Evolutionary conservation across 768 basidiomycete genomes (phyloP).

Genomic region (Rhizopogon roseolus): DNA sequence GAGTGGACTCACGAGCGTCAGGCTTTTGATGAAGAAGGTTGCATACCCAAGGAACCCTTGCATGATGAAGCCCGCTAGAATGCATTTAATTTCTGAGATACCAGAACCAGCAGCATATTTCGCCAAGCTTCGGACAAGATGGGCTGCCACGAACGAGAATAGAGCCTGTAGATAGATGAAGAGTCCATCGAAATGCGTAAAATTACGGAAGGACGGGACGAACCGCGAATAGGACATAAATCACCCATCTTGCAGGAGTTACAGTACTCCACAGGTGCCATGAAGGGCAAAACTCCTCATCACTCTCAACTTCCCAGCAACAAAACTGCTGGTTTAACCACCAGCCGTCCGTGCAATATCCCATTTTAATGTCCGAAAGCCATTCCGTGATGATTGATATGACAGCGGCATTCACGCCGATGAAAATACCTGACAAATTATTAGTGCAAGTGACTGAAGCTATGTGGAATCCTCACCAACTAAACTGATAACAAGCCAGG

Average conservation of each 20-base stretch:
- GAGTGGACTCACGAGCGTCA: slow-evolving; percentile 69
- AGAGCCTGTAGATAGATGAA: slow-evolving; percentile 42
- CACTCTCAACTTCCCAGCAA: slow-evolving; percentile 91
- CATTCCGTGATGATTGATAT: slow-evolving; percentile 95
- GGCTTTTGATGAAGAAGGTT: slow-evolving; percentile 90
- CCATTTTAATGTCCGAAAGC: slow-evolving; percentile 97
- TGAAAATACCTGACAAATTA: slow-evolving; percentile 62
- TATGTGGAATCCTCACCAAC: slow-evolving; percentile 59
- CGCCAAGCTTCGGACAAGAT: slow-evolving; percentile 83
- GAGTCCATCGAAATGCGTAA: neutral
- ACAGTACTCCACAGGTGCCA: slow-evolving; percentile 90
- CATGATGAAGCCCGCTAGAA: slow-evolving; percentile 95
- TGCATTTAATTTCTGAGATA: slow-evolving; percentile 98
- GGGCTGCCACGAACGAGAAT: slow-evolving; percentile 85
- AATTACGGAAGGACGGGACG: slow-evolving; percentile 24
- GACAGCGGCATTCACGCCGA: slow-evolving; percentile 91
- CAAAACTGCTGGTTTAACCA: slow-evolving; percentile 98
- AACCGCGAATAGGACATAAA: slow-evolving; percentile 89
- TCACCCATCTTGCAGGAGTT: slow-evolving; percentile 68
- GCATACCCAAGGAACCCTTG: slow-evolving; percentile 88
- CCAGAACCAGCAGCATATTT: slow-evolving; percentile 97
- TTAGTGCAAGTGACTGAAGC: neutral
- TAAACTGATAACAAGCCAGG: slow-evolving; percentile 87
- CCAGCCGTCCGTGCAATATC: slow-evolving; percentile 96
- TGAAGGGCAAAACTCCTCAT: slow-evolving; percentile 80